These are phyloP conservation scores for Phanerochaete sordida DNA, from an alignment of 768 basidiomycete species.

Conservation along the genomic window DNA sequence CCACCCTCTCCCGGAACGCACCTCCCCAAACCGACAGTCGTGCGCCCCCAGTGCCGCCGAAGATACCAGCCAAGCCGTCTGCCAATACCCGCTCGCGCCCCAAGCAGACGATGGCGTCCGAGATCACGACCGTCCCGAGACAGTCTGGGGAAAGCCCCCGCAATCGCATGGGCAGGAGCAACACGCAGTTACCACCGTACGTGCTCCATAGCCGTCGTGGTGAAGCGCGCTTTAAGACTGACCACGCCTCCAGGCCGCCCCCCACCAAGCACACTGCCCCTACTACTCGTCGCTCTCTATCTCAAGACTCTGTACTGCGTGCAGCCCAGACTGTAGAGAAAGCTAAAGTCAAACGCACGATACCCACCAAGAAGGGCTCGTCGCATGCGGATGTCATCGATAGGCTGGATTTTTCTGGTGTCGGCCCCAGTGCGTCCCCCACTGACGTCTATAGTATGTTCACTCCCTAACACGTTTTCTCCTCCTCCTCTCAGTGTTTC, in stretches of 20 bases:
- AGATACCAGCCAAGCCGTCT: conserved; percentile 33
- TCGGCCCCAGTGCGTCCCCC: conserved; percentile 69
- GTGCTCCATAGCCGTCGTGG: conserved; percentile 20
- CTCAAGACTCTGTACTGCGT: conserved; percentile 44
- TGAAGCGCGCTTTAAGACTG: not conserved
- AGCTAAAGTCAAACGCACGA: conserved; percentile 42
- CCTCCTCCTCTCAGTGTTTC: conserved; percentile 59
- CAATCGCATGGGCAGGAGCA: conserved; percentile 51
- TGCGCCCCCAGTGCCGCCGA: conserved; percentile 34
- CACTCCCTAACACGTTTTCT: conserved; percentile 17
- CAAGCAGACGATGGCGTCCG: conserved; percentile 30
- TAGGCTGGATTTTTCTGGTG: conserved; percentile 81
- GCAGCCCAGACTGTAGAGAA: conserved; percentile 40
- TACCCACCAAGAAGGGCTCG: conserved; percentile 67
- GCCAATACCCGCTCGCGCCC: conserved; percentile 13
- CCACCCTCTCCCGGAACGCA: conserved; percentile 26
- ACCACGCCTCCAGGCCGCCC: conserved; percentile 12
- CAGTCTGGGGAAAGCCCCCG: conserved; percentile 40
- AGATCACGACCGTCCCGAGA: conserved; percentile 57
- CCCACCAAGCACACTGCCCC: conserved; percentile 21
- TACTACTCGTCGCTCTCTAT: conserved; percentile 41
- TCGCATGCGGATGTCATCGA: conserved; percentile 88
- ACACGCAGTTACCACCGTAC: conserved; percentile 45
- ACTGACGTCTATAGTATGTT: conserved; percentile 2
- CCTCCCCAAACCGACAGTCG: conserved; percentile 11